Percentiles rank a stretch among this genome's conserved stretches.
These are phyloP conservation scores for Linnemannia hyalina DNA, from an alignment of 192 early-diverging fungal species.

Conservation along the genomic window DNA sequence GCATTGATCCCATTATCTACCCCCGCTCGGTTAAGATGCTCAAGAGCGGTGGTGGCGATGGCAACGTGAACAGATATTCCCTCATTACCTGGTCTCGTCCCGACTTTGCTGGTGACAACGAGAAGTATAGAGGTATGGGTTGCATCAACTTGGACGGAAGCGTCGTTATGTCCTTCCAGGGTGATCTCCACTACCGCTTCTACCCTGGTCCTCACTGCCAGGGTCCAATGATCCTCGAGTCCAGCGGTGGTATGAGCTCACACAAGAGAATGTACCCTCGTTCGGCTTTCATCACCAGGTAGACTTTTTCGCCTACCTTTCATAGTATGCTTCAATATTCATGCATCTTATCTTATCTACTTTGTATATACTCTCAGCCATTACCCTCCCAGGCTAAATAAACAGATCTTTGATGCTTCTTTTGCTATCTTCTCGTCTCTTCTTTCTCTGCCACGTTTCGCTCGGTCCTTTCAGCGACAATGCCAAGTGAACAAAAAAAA, in stretches of 20 bases:
- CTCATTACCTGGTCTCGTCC: constrained; percentile 11
- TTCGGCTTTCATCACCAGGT: constrained; percentile 25
- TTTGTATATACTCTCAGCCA: neutral
- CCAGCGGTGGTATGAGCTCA: constrained; percentile 8
- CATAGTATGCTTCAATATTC: neutral
- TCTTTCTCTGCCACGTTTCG: too few relatives aligned
- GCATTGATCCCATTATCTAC: constrained; percentile 35
- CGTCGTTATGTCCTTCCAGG: constrained; percentile 29
- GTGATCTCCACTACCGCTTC: constrained; percentile 26
- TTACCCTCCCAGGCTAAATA: neutral
- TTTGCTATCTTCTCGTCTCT: neutral
- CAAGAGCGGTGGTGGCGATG: neutral
- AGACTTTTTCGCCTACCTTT: neutral
- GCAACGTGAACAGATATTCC: neutral
- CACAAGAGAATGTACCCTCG: constrained; percentile 15
- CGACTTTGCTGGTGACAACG: constrained; percentile 20
- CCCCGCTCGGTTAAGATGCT: constrained; percentile 24
- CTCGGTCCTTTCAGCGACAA: too few relatives aligned
- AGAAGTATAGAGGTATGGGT: constrained; percentile 15
- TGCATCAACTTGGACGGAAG: constrained; percentile 25
- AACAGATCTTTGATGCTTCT: neutral
- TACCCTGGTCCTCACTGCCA: constrained; percentile 13
- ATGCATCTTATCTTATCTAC: neutral
- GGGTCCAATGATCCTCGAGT: neutral
- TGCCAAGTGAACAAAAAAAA: neutral